Percentiles rank a stretch among this genome's conserved stretches.
Evolutionary conservation across 2,329 filamentous ascomycete genomes (phyloP).

Genomic region (Aspergillus phoenicis): DNA sequence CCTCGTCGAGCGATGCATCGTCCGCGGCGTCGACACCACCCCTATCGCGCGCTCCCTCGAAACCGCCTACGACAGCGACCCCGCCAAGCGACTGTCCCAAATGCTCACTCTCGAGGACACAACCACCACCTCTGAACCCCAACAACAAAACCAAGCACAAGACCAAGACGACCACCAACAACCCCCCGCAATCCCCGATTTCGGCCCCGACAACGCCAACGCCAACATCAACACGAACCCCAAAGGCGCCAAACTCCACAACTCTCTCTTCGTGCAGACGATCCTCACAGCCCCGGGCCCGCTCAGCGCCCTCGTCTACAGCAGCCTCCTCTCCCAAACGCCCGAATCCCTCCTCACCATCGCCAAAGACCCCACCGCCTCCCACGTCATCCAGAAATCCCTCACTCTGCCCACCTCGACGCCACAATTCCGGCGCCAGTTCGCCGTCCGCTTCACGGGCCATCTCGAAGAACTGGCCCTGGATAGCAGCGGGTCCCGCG

Average conservation of each 20-base stretch:
- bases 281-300: conserved; percentile 75
- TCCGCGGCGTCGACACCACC: conserved; percentile 62
- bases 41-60: conserved; percentile 61
- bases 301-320: conserved; percentile 71
- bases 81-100: conserved; percentile 56
- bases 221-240: conserved; percentile 14
- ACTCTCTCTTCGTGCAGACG: conserved; percentile 76
- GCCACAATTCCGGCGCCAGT: conserved; percentile 61
- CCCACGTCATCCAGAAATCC: conserved; percentile 66
- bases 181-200: conserved; percentile 8
- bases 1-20: conserved; percentile 78
- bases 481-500: conserved; percentile 65
- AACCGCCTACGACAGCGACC: conserved; percentile 58
- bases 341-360: conserved; percentile 63
- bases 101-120: conserved; percentile 61
- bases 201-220: conserved; percentile 3
- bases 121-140: conserved; percentile 1
- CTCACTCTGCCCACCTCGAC: conserved; percentile 58
- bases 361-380: conserved; percentile 62
- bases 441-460: conserved; percentile 65
- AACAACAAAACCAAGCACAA: conserved; percentile 44
- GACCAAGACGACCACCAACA: conserved; percentile 48
- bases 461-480: conserved; percentile 63
- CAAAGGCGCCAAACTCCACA: conserved; percentile 66
- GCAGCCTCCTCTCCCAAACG: conserved; percentile 65